Conservation (phyloP, 371 early-diverging fungal genomes). For the Actinomucor elegans region DNA sequence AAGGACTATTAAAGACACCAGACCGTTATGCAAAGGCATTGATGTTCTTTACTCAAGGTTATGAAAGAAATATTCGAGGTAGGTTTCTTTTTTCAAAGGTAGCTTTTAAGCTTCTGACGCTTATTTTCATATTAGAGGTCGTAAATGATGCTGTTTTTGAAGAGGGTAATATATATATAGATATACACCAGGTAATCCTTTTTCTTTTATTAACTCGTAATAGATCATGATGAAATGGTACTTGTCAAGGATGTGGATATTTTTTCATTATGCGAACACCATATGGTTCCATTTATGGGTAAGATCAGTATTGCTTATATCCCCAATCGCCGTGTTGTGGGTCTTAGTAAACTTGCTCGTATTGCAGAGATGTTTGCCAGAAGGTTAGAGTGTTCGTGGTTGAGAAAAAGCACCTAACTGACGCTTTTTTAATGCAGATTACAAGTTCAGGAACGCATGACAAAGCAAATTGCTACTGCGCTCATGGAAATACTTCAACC, state of each 20-base stretch:
- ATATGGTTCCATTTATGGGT: constrained; percentile 97
- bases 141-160: constrained; percentile 93
- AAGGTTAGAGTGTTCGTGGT: constrained; percentile 21
- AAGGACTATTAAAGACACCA: constrained; percentile 95
- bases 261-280: constrained; percentile 97
- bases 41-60: constrained; percentile 96
- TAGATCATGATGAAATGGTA: constrained; percentile 98
- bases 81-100: no score
- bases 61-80: constrained; percentile 85
- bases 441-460: constrained; percentile 97
- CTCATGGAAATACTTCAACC: constrained; percentile 91
- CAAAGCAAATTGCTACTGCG: constrained; percentile 94
- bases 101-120: no score
- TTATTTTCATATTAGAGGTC: constrained; percentile 72
- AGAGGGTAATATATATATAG: constrained; percentile 69
- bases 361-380: constrained; percentile 97
- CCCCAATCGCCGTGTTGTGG: constrained; percentile 93
- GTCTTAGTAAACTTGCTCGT: constrained; percentile 95
- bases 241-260: constrained; percentile 95
- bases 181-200: no score
- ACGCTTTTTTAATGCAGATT: constrained; percentile 51
- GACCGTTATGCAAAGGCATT: constrained; percentile 97
- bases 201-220: neutral
- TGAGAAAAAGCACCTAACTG: no score
- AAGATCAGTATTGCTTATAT: constrained; percentile 97